Evolutionary conservation across 805 yeast genomes (phyloP), one percentile per base, ranked within the genome.

Genomic region (Candida fluviatilis): DNA sequence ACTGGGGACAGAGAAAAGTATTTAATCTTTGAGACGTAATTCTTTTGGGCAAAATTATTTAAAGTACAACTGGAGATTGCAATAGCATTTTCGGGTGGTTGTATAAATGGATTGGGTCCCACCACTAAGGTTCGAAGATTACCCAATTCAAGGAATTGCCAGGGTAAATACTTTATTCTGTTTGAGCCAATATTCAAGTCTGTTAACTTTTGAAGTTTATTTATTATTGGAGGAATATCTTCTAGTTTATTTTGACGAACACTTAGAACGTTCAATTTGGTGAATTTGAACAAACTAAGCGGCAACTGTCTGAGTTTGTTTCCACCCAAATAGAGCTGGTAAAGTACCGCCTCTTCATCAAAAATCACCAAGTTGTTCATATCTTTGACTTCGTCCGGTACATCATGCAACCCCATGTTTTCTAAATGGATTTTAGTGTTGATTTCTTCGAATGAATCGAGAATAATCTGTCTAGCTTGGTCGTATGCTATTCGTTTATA

Each of bases 371-470:
- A 54, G 38, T 78, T 68, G 47, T 75, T 69, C 45, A 80, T 58
- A 50, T 80, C 86, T 36, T 69, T 70, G 19, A 80, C 65, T 45
- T 78, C 82, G 36, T 75, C 78, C 1, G 86, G 84, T 3, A 80
- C 53, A 4, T 69, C 69, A 8, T 58, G 61, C 28, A 80, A 55
- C 0, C 65, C 69, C 55, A 77, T 50, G 12, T 67, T 57, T 37
- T 78, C 82, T 18, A 80, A 48, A 39, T 69, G 57, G 2, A 80
- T 59, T n/a, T 51, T 59, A 1, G 76, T 64, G 6, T 52, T 45
- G 4, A 69, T 66, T 31, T 72, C 66, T 43, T 76, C 83, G 42
- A 80, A 75, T 2, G 74, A 60, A 3, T 58, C 52, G 10, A 71
- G 57, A 12, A 79, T 67, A 3, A 65, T 53, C 3, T 63, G 62